Conservation (phyloP, 495 filamentous ascomycete species). For the Pseudoneurospora amorphoporcata region DNA sequence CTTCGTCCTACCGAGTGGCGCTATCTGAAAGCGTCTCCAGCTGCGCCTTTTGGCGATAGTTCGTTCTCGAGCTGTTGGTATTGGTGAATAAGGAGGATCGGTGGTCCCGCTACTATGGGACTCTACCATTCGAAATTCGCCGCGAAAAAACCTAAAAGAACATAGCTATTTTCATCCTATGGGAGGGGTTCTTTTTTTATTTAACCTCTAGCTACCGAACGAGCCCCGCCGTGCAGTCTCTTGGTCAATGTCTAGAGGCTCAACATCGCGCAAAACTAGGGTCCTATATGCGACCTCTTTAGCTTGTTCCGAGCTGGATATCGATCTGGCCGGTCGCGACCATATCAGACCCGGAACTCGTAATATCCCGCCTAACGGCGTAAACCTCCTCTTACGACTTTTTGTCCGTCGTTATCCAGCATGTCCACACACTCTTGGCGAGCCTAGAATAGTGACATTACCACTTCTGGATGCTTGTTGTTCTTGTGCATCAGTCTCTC, state of each 20-base stretch:
- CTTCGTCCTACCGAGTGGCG: neutral
- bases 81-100: neutral
- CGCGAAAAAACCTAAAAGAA: neutral
- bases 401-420: slow-evolving; percentile 2
- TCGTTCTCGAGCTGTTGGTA: neutral
- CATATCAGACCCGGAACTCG: slow-evolving; percentile 8
- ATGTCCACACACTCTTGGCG: slow-evolving; percentile 8
- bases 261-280: slow-evolving; percentile 1
- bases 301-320: neutral
- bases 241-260: neutral
- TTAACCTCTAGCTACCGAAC: neutral
- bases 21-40: neutral
- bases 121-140: neutral
- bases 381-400: slow-evolving; percentile 11
- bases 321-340: slow-evolving; percentile 15
- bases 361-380: slow-evolving; percentile 19
- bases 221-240: neutral
- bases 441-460: slow-evolving; percentile 5
- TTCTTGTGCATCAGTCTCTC: neutral
- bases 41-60: neutral
- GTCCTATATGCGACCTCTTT: neutral
- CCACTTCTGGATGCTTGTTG: neutral
- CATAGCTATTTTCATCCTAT: neutral
- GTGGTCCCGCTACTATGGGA: neutral
- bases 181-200: neutral